Percentiles rank a stretch among this genome's conserved stretches.
Evolutionary conservation across 306 rosid genomes (phyloP).

Genomic region (Glycine tomentella): DNA sequence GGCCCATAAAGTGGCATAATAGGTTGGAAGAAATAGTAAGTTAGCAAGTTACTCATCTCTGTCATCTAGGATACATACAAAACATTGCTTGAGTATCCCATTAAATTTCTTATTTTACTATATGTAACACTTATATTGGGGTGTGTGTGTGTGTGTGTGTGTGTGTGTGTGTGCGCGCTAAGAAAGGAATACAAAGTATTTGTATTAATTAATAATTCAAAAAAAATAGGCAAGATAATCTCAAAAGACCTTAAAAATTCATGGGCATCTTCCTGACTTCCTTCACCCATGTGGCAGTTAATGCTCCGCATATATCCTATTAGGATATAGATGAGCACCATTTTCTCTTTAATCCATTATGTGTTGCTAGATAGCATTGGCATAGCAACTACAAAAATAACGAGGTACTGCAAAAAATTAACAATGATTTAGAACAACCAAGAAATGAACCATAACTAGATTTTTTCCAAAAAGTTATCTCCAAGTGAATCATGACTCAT

Average conservation of each 20-base stretch:
- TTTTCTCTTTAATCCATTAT: constrained; percentile 68
- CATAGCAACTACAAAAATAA: constrained; percentile 79
- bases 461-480: constrained; percentile 6
- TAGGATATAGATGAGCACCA: constrained; percentile 77
- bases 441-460: constrained; percentile 5
- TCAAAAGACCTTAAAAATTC: constrained; percentile 75
- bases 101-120: too few species aligned
- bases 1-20: too few species aligned
- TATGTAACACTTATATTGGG: too few species aligned
- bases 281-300: constrained; percentile 83
- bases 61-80: too few species aligned
- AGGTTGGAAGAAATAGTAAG: too few species aligned
- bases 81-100: too few species aligned
- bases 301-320: constrained; percentile 78
- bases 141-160: not conserved
- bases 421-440: constrained; percentile 3
- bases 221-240: not conserved
- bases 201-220: constrained; percentile 7
- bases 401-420: not conserved
- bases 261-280: constrained; percentile 93
- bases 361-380: constrained; percentile 86
- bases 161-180: not conserved
- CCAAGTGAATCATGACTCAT: constrained; percentile 24
- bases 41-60: too few species aligned
- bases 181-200: constrained; percentile 11